These are phyloP conservation scores for Sugiyamaella smithiae DNA, from an alignment of 805 yeast species.

Conservation along the genomic window DNA sequence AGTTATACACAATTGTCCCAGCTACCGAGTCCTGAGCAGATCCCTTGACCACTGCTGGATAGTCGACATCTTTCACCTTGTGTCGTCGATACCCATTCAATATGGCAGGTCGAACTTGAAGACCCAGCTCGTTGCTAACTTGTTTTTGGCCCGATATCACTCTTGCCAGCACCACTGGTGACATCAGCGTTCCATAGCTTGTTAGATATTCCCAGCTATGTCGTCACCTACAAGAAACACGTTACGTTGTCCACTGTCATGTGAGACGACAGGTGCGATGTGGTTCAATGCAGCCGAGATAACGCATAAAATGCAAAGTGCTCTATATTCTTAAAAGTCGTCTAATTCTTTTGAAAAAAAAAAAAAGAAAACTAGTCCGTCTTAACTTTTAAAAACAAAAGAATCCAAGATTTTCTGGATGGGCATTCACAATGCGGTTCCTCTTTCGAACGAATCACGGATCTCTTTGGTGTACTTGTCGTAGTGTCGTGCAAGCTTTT, in stretches of 20 bases:
- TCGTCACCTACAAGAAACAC: slow-evolving; percentile 12
- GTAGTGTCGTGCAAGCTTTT: slow-evolving; percentile 60
- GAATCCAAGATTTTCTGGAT: too few relatives aligned
- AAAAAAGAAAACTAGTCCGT: too few relatives aligned
- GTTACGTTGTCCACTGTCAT: slow-evolving; percentile 1
- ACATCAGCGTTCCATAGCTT: slow-evolving; percentile 28
- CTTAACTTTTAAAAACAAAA: too few relatives aligned
- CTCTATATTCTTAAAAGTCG: too few relatives aligned
- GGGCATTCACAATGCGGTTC: slow-evolving; percentile 34
- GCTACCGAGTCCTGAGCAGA: slow-evolving; percentile 9
- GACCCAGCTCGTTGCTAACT: slow-evolving; percentile 2
- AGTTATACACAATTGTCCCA: slow-evolving; percentile 23
- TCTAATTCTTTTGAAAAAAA: too few relatives aligned
- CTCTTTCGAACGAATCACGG: slow-evolving; percentile 37
- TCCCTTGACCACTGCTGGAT: slow-evolving; percentile 23
- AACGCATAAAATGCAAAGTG: too few relatives aligned
- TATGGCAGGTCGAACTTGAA: slow-evolving; percentile 20
- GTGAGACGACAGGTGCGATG: not conserved
- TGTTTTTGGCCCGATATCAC: slow-evolving; percentile 19
- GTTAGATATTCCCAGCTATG: not conserved
- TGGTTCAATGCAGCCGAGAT: too few relatives aligned
- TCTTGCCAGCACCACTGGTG: slow-evolving; percentile 22
- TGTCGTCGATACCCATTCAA: slow-evolving; percentile 22
- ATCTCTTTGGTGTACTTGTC: slow-evolving; percentile 40
- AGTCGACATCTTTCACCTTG: slow-evolving; percentile 21